phyloP scores from a whole-genome alignment of 2,329 filamentous ascomycete species.

The Ascocoryne sarcoides region DNA sequence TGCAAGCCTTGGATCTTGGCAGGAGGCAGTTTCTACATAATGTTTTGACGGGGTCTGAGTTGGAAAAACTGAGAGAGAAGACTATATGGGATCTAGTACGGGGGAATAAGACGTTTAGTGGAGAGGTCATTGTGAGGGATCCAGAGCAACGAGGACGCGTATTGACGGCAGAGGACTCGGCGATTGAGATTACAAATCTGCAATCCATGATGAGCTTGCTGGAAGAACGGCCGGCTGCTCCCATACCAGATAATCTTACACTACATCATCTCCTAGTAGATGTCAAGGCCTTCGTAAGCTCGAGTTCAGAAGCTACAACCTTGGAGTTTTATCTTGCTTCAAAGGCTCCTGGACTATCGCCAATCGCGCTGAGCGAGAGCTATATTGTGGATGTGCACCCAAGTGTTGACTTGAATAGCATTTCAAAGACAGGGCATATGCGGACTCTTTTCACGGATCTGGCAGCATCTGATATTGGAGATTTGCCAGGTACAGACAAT shows the following conservation, averaged over 20 bases:
- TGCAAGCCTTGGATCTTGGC: slow-evolving; percentile 74
- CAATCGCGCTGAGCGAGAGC: slow-evolving; percentile 69
- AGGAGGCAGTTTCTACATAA: slow-evolving; percentile 89
- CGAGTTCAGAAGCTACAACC: slow-evolving; percentile 65
- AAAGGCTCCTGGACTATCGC: slow-evolving; percentile 54
- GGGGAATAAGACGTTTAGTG: slow-evolving; percentile 88
- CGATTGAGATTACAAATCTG: slow-evolving; percentile 80
- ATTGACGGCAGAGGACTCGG: slow-evolving; percentile 84
- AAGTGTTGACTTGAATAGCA: slow-evolving; percentile 59
- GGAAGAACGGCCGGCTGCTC: slow-evolving; percentile 65
- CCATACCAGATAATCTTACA: slow-evolving; percentile 58
- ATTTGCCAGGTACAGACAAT: slow-evolving; percentile 47
- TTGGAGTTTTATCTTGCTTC: slow-evolving; percentile 71
- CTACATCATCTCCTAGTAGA: slow-evolving; percentile 79
- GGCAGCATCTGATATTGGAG: slow-evolving; percentile 45
- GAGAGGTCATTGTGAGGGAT: slow-evolving; percentile 91
- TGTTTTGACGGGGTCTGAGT: slow-evolving; percentile 80
- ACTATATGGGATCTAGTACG: slow-evolving; percentile 93
- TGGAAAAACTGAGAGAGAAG: slow-evolving; percentile 70
- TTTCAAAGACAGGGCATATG: slow-evolving; percentile 58
- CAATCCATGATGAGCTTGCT: slow-evolving; percentile 96
- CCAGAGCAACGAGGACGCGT: slow-evolving; percentile 75
- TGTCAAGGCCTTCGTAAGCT: slow-evolving; percentile 71
- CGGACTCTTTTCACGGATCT: slow-evolving; percentile 86
- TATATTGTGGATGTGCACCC: slow-evolving; percentile 72